These are phyloP conservation scores for Sergeia podlipaevii DNA, from an alignment of 208 protist genomes.

Conservation along the genomic window DNA sequence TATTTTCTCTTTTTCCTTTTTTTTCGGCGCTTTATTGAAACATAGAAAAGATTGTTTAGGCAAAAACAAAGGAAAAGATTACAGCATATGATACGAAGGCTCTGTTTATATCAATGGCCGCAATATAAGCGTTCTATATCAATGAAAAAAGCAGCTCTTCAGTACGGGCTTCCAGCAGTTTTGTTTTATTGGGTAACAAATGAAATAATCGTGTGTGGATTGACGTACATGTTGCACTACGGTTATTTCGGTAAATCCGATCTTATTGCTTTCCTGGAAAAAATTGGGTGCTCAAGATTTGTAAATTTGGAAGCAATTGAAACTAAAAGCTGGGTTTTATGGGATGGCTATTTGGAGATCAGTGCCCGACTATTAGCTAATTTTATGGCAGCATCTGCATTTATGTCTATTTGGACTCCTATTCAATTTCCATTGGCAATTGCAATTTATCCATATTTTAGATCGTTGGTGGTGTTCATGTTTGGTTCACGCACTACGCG, in stretches of 20 bases:
- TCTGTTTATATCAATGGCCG: background rate
- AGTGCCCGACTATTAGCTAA: conserved; percentile 44
- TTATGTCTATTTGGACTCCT: conserved; percentile 49
- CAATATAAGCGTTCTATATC: background rate
- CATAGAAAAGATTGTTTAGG: too few relatives aligned
- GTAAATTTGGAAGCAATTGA: conserved; percentile 29
- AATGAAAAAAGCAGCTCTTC: conserved; percentile 18
- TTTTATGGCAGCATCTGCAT: conserved; percentile 47
- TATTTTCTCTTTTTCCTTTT: background rate
- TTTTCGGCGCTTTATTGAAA: too few relatives aligned
- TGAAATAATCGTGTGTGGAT: conserved; percentile 29
- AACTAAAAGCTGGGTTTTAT: conserved; percentile 41
- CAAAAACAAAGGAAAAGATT: background rate
- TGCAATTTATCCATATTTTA: conserved; percentile 33
- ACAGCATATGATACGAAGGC: too few relatives aligned
- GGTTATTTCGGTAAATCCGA: conserved; percentile 50
- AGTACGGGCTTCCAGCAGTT: conserved; percentile 30
- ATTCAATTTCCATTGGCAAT: conserved; percentile 42
- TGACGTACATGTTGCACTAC: conserved; percentile 57
- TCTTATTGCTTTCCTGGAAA: conserved; percentile 35
- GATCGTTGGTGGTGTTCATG: background rate
- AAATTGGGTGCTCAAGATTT: conserved; percentile 30
- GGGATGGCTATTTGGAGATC: conserved; percentile 23
- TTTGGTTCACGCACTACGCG: too few relatives aligned
- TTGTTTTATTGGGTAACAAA: conserved; percentile 58